Evolutionary conservation across 1,284 basidiomycete species (phyloP), one percentile per base, ranked within the genome.

Genomic region (Binderoboletus segoi): DNA sequence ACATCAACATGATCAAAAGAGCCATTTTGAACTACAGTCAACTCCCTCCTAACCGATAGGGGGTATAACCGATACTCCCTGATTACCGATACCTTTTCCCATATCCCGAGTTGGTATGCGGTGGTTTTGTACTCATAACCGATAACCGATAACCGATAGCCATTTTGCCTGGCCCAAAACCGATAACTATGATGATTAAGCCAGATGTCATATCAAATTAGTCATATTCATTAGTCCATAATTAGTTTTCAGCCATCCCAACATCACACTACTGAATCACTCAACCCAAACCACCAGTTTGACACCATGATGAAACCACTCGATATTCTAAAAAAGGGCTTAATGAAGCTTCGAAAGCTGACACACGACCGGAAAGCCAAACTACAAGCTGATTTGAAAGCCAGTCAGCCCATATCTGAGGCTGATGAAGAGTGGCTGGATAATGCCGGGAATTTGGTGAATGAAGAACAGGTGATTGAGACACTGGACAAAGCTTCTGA

Each of bases 61-160:
- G 1, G 8, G 15, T 26, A 49, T 54, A 60, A 54, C 41, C 35
- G 38, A 61, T 57, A 61, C 52, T 55, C 54, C 38, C 58, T 55
- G 1, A 51, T 47, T 57, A 48, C 33, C 8, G 37, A 60, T 61
- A 59, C 6, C 1, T 53, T 58, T 61, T 57, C 38, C n/a, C 13
- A 52, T 55, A 21, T 57, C 43, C 42, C 32, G 4, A 53, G 35
- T 59, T 49, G 30, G 58, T 61, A 32, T 33, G 47, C 38, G 51
- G 58, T 8, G 30, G 53, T 41, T 55, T 55, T 4, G 10, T 5
- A 15, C 4, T 2, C 4, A 60, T 52, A 55, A 45, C 48, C 26
- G 40, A 59, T 59, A 57, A 23, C 35, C 49, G 32, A 58, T 61
- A 58, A 40, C n/a, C n/a, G n/a, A n/a, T n/a, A n/a, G n/a, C n/a